Evolutionary conservation across 257 asterid genomes (phyloP), one percentile per base, ranked within the genome.

Genomic region (Solanum chilense): DNA sequence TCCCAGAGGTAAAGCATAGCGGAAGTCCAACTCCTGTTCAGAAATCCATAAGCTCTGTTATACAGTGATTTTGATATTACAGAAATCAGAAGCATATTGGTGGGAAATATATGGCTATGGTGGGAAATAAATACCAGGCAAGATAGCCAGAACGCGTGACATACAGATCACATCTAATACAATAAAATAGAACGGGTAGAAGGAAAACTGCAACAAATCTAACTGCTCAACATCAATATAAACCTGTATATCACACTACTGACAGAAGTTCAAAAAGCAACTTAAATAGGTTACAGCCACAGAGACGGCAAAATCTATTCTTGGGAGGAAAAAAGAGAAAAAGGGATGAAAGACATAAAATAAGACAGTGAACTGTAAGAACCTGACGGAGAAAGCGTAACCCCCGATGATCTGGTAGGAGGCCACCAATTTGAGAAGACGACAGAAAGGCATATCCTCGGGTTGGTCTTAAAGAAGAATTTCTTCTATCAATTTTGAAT

Each of bases 361-460:
- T 47, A 69, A 56, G 25, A 81, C 41, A 25, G 85, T 11, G 83
- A 82, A 73, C 62, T 87, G 58, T 31, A 88, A 16, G 23, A 83
- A 97, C 99, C 98, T 97, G 99, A 31, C 98, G 99, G 86, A 96
- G 84, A 91, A 95, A 94, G 81, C 94, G 98, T 87, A 93, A 86
- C 88, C 96, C 95, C 47, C 98, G 95, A 87, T 84, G 73, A 90
- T 97, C 99, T 44, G 99, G 99, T 71, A 92, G 85, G 89, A 97
- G 94, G 62, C 99, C 99, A 83, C 98, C 95, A 88, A 97, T 81
- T 89, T 94, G 96, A 83, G 98, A 89, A 80, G 98, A 93, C 80
- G 98, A 94, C 91, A 90, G 90, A 91, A 97, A 93, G 75, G 99
- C 99, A 92, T 88, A 88, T 29, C 99, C 99, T 35, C 90, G 93